Conservation (phyloP, 805 yeast genomes). For the Metschnikowia shivogae region DNA sequence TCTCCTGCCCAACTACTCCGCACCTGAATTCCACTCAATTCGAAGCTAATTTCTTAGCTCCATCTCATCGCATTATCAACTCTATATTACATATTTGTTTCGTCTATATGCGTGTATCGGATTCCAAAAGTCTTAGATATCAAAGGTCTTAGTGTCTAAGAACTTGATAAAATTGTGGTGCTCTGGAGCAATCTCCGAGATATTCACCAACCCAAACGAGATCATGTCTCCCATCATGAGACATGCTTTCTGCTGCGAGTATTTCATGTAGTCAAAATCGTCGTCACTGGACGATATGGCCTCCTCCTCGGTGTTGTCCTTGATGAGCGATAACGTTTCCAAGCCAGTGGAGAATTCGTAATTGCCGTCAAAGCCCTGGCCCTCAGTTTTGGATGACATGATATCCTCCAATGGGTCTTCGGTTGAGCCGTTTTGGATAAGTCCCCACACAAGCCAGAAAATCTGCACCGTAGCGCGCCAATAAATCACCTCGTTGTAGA, state of each 20-base stretch:
- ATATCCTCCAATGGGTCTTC: constrained; percentile 15
- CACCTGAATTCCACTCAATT: too few relatives aligned
- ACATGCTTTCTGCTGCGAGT: constrained; percentile 70
- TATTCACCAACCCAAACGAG: constrained; percentile 48
- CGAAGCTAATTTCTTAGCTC: too few relatives aligned
- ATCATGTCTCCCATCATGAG: constrained; percentile 73
- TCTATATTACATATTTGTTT: too few relatives aligned
- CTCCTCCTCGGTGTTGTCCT: constrained; percentile 27
- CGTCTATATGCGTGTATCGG: too few relatives aligned
- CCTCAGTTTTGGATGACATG: constrained; percentile 21
- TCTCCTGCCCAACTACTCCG: too few relatives aligned
- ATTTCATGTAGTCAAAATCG: constrained; percentile 72
- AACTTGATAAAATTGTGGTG: constrained; percentile 31
- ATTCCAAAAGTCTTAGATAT: constrained; percentile 6
- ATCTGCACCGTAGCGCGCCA: constrained; percentile 83
- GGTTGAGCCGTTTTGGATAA: constrained; percentile 64
- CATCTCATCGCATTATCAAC: too few relatives aligned
- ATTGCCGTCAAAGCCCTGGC: constrained; percentile 38
- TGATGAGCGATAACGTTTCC: constrained; percentile 32
- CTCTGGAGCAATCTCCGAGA: constrained; percentile 25
- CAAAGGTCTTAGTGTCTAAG: constrained; percentile 29
- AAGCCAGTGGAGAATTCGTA: constrained; percentile 48
- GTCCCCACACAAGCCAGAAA: constrained; percentile 90
- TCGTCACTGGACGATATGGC: constrained; percentile 45
- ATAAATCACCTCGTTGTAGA: constrained; percentile 60